A percentile compares a stretch with the other conserved stretches of the same genome.
phyloP scores from a whole-genome alignment of 208 protist species.

The Borovskyia barvae region DNA sequence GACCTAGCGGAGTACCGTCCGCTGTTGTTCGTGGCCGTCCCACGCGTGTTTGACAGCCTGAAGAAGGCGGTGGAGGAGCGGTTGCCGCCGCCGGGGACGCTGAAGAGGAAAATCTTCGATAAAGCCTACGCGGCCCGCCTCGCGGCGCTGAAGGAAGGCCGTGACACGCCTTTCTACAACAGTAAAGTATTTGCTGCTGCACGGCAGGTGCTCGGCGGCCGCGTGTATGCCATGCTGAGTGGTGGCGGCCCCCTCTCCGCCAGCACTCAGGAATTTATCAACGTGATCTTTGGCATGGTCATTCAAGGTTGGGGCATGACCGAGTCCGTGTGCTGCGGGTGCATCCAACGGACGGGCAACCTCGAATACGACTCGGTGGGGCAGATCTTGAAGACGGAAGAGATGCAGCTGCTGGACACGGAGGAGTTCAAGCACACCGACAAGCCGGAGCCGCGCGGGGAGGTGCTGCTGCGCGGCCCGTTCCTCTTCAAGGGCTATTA shows the following conservation, averaged over 20 bases:
- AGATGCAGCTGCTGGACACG: conserved; percentile 92
- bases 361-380: conserved; percentile 71
- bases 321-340: conserved; percentile 69
- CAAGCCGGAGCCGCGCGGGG: conserved; percentile 63
- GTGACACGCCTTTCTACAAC: conserved; percentile 83
- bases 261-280: conserved; percentile 80
- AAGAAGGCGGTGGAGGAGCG: conserved; percentile 75
- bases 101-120: conserved; percentile 76
- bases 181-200: conserved; percentile 64
- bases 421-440: conserved; percentile 78
- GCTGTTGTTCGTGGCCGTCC: conserved; percentile 74
- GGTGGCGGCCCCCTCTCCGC: conserved; percentile 78
- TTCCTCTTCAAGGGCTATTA: conserved; percentile 88
- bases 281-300: conserved; percentile 77
- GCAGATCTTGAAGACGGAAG: conserved; percentile 53
- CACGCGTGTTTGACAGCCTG: conserved; percentile 84
- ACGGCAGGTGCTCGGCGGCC: conserved; percentile 65
- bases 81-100: conserved; percentile 44
- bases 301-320: conserved; percentile 90
- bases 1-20: conserved; percentile 79
- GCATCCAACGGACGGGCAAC: conserved; percentile 64
- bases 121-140: conserved; percentile 55
- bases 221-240: conserved; percentile 64
- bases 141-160: conserved; percentile 60
- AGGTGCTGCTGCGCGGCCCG: conserved; percentile 76